Conservation (phyloP, 2,329 filamentous ascomycete species). For the Teratosphaeria nubilosa region DNA sequence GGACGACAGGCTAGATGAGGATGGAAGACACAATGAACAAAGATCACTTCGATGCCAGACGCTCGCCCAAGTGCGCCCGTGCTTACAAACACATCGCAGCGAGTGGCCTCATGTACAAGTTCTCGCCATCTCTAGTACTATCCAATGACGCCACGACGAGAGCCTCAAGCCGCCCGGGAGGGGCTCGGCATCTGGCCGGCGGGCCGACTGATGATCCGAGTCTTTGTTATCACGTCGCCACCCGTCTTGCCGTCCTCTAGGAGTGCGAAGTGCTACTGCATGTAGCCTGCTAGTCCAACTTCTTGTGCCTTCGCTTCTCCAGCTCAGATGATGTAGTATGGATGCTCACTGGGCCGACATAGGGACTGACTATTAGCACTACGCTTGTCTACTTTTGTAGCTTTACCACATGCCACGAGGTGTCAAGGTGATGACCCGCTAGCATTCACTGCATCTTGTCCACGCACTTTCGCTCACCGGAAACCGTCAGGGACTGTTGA, state of each 20-base stretch:
- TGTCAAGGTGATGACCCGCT: neutral
- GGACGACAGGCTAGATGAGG: neutral
- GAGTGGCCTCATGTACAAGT: neutral
- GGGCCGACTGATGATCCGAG: neutral
- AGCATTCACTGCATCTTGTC: neutral
- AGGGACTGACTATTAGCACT: neutral
- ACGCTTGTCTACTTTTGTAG: neutral
- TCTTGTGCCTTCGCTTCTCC: too few relatives aligned
- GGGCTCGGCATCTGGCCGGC: neutral
- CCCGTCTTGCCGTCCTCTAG: neutral
- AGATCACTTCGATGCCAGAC: neutral
- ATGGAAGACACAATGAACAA: neutral
- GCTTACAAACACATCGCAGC: neutral
- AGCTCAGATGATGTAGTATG: too few relatives aligned
- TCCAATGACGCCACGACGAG: neutral
- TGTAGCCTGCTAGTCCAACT: too few relatives aligned
- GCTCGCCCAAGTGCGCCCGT: neutral
- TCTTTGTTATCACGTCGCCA: neutral
- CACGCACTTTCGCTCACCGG: neutral
- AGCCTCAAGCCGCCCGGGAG: neutral
- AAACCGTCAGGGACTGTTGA: neutral
- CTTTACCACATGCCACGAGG: neutral
- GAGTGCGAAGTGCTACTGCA: too few relatives aligned
- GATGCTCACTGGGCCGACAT: too few relatives aligned
- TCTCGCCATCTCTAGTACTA: neutral